phyloP scores from a whole-genome alignment of 345 rosid genomes.

The Dipteronia dyeriana region DNA sequence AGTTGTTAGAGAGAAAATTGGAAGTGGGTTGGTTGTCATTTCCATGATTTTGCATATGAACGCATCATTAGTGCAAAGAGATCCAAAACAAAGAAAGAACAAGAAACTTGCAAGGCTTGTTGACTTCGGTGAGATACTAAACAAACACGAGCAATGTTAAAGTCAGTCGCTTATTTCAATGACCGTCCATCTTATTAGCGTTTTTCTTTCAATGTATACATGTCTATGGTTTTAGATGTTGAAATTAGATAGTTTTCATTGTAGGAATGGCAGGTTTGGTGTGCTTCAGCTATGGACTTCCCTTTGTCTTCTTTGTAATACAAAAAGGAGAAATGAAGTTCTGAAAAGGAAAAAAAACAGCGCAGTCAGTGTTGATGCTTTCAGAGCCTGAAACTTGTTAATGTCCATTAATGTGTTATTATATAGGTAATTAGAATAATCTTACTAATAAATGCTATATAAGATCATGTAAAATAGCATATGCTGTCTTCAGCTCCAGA shows the following conservation, averaged over 20 bases:
- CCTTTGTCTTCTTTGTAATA: conserved; percentile 55
- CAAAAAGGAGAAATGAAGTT: conserved; percentile 48
- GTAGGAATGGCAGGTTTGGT: conserved; percentile 58
- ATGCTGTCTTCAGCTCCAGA: neutral
- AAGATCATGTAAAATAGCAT: neutral
- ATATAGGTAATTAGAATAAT: no score
- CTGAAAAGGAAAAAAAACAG: conserved; percentile 14
- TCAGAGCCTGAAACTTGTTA: neutral
- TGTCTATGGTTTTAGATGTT: neutral
- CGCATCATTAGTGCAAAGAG: conserved; percentile 27
- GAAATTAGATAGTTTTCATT: neutral
- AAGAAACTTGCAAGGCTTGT: conserved; percentile 21
- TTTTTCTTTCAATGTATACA: neutral
- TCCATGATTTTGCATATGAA: conserved; percentile 68
- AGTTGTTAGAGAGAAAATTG: conserved; percentile 72
- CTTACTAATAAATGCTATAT: neutral
- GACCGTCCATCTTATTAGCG: no score
- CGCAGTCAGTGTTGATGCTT: neutral
- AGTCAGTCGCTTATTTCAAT: no score
- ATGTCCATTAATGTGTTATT: neutral
- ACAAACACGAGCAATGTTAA: neutral
- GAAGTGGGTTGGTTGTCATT: conserved; percentile 64
- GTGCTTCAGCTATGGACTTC: conserved; percentile 57
- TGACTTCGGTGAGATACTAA: conserved; percentile 43
- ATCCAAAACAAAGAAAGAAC: conserved; percentile 13